Conservation (phyloP, 2,329 filamentous ascomycete species). For the Pseudocercospora vitis region DNA sequence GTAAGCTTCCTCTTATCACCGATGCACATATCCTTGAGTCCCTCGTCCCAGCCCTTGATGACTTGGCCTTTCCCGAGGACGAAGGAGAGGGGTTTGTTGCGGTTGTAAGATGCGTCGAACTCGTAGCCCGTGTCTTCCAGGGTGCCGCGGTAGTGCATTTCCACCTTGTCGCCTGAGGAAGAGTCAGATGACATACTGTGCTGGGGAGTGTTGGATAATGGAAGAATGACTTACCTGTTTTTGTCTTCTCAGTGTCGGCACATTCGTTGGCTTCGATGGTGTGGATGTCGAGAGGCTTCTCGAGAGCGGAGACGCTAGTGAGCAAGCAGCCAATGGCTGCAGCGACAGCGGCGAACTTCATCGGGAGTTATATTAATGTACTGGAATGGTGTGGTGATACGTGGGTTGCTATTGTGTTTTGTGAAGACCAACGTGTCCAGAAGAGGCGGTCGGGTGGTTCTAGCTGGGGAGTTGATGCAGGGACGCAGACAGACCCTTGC, state of each 20-base stretch:
- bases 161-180: slow-evolving; percentile 68
- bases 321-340: slow-evolving; percentile 51
- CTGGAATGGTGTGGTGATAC: not conserved
- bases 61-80: slow-evolving; percentile 79
- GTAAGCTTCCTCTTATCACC: slow-evolving; percentile 91
- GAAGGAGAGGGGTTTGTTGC: slow-evolving; percentile 75
- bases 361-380: slow-evolving; percentile 27
- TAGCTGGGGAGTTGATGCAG: not conserved
- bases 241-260: slow-evolving; percentile 63
- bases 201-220: not conserved
- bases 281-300: slow-evolving; percentile 71
- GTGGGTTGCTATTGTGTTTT: not conserved
- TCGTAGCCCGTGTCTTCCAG: slow-evolving; percentile 64
- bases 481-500: not conserved
- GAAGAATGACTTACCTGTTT: slow-evolving; percentile 39
- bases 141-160: slow-evolving; percentile 86
- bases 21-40: slow-evolving; percentile 90
- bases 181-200: not conserved
- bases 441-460: not conserved
- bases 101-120: slow-evolving; percentile 65
- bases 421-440: not conserved
- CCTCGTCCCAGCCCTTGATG: slow-evolving; percentile 95
- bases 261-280: slow-evolving; percentile 73
- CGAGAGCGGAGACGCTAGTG: slow-evolving; percentile 45
- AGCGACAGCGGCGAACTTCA: slow-evolving; percentile 47